Percentiles rank a stretch among this genome's conserved stretches.
Conservation (phyloP, 2,329 filamentous ascomycete genomes). For the Neoascochyta sp. region DNA sequence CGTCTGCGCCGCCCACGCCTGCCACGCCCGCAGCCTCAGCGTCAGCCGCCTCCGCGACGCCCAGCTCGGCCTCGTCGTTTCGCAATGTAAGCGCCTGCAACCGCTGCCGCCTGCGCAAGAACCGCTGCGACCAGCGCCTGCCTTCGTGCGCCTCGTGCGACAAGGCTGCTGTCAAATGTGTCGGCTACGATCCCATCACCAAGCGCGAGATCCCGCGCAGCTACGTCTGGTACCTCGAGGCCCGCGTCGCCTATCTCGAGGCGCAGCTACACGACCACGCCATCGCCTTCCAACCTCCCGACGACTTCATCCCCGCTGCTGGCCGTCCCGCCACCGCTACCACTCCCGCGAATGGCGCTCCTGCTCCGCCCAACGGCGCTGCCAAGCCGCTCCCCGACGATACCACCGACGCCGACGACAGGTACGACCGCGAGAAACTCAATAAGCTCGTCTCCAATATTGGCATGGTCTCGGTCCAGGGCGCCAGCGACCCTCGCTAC, state of each 20-base stretch:
- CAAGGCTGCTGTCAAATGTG: constrained; percentile 86
- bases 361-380: constrained; percentile 7
- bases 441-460: constrained; percentile 67
- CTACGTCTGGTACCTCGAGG: constrained; percentile 95
- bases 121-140: constrained; percentile 88
- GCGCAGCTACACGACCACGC: constrained; percentile 64
- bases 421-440: constrained; percentile 58
- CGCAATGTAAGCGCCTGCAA: constrained; percentile 83
- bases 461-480: constrained; percentile 73
- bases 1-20: constrained; percentile 23
- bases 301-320: constrained; percentile 54
- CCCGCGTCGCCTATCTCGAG: constrained; percentile 79
- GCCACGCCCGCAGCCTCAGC: constrained; percentile 7
- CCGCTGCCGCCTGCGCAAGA: constrained; percentile 80
- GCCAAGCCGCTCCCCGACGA: constrained; percentile 9
- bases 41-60: neutral
- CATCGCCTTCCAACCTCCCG: constrained; percentile 68
- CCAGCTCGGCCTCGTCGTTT: constrained; percentile 31
- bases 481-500: constrained; percentile 73
- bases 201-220: constrained; percentile 90
- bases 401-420: constrained; percentile 42
- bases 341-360: no score
- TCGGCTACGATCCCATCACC: constrained; percentile 93
- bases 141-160: constrained; percentile 89
- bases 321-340: no score